Evolutionary conservation across 2,329 filamentous ascomycete genomes (phyloP).

Genomic region (Arthrobotrys sphaeroides): DNA sequence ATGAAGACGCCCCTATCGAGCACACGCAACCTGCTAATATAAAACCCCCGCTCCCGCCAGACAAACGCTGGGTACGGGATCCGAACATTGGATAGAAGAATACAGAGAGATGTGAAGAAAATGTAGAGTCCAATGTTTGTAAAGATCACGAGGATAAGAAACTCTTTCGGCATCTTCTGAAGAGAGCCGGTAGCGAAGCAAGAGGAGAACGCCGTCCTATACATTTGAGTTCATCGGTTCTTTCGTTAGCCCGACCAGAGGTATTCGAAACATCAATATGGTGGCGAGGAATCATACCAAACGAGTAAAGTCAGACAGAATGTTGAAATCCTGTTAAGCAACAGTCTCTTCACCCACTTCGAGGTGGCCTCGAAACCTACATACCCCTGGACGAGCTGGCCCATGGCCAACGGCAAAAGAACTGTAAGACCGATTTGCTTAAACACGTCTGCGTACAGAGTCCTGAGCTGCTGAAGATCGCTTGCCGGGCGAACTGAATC

Average conservation of each 20-base stretch:
- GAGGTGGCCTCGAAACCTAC: constrained; percentile 66
- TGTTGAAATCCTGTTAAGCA: constrained; percentile 65
- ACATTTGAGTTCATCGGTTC: constrained; percentile 61
- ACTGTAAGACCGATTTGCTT: constrained; percentile 75
- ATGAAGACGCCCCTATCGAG: constrained; percentile 69
- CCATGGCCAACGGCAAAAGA: constrained; percentile 71
- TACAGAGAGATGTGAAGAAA: constrained; percentile 71
- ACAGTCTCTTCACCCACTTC: constrained; percentile 67
- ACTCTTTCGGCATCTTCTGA: constrained; percentile 68
- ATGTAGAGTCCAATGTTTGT: constrained; percentile 73
- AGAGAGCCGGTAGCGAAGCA: constrained; percentile 73
- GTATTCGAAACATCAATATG: constrained; percentile 53
- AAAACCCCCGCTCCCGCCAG: constrained; percentile 64
- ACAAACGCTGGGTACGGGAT: constrained; percentile 62
- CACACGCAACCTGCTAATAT: neutral
- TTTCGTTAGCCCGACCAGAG: too few species aligned
- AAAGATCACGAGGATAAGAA: constrained; percentile 73
- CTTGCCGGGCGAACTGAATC: constrained; percentile 68
- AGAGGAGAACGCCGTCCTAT: constrained; percentile 74
- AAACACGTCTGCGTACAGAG: constrained; percentile 74
- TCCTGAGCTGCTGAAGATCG: constrained; percentile 63
- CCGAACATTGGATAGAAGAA: constrained; percentile 63
- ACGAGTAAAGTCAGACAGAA: constrained; percentile 65
- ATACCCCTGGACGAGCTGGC: constrained; percentile 69
- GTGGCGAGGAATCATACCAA: constrained; percentile 60